Base-by-base conservation (phyloP, 2,329 filamentous ascomycete species). In the Thyridium curvatum region DNA sequence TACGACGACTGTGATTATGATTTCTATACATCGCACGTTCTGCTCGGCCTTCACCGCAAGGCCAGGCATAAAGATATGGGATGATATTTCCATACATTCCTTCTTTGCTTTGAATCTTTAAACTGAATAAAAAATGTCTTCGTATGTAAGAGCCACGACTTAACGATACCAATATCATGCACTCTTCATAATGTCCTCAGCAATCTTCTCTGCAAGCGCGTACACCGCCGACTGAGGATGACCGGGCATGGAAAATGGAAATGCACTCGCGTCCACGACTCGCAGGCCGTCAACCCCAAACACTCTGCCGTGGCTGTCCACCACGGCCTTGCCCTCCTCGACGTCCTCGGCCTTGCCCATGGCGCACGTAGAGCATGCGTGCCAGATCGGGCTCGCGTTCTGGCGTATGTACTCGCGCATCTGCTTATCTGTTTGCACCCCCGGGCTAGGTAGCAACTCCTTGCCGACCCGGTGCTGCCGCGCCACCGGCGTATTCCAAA, bases 291-390 rank as follows among this genome's bases (percentile, higher is more conserved):
- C 32, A 13, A 51, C 40, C 18, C 48, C 48, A 35, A 44, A 36
- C 8, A 51, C 48, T n/a, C 44, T 41, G 10, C 39, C 46, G n/a
- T 40, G 36, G 3, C 37, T 32, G 15, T 51, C 49, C 8, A 51
- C 47, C 15, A 50, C 38, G 1, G 38, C 38, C 21, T 26, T 26
- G 4, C n/a, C 47, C 18, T 45, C 43, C 14, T 34, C 13, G 16
- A 33, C 32, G 35, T 51, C 49, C 4, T 39, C 38, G 1, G 37
- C 38, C 33, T 47, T 58, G 9, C 59, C 59, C 51, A 61, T 61
- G 6, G 50, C 49, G 39, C 54, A 58, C 3, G 59, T 60, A 13
- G 52, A 50, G 12, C 48, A 41, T 4, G 53, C 48, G 35, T 56
- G 55, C 58, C 51, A 9, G 38, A 40, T 29, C 12, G 32, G 21